Evolutionary conservation across 352 stramenopile genomes (phyloP).

Genomic region (Peronospora tabacina): DNA sequence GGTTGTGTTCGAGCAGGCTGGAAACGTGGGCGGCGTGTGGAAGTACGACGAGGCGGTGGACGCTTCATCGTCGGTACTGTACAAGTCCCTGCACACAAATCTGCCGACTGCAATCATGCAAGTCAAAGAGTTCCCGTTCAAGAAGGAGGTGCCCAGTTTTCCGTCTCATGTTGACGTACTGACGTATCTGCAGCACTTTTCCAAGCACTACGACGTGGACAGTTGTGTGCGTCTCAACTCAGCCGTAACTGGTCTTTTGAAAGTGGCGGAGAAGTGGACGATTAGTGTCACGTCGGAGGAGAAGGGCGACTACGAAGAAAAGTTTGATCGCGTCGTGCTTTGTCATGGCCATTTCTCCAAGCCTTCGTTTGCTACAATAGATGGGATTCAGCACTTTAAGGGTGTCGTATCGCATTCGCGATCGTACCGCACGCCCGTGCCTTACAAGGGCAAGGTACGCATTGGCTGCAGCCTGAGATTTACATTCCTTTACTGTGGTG

Average conservation of each 20-base stretch:
- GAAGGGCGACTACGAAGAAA: slow-evolving; percentile 46
- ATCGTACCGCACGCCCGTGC: slow-evolving; percentile 42
- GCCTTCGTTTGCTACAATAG: slow-evolving; percentile 39
- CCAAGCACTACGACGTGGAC: slow-evolving; percentile 42
- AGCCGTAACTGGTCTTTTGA: slow-evolving; percentile 43
- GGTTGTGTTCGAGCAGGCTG: slow-evolving; percentile 65
- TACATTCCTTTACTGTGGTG: background rate
- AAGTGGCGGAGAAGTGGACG: slow-evolving; percentile 29
- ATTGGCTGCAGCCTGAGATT: background rate
- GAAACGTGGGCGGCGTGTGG: slow-evolving; percentile 63
- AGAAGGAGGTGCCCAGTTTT: slow-evolving; percentile 44
- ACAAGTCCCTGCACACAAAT: slow-evolving; percentile 80
- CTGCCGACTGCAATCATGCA: slow-evolving; percentile 77
- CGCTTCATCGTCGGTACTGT: slow-evolving; percentile 46
- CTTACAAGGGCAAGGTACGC: slow-evolving; percentile 38
- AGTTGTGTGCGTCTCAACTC: slow-evolving; percentile 44
- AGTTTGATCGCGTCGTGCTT: slow-evolving; percentile 65
- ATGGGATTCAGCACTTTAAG: slow-evolving; percentile 45
- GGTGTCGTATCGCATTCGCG: slow-evolving; percentile 42
- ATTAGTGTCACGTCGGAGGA: slow-evolving; percentile 34
- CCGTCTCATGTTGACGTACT: slow-evolving; percentile 56
- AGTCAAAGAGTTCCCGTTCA: slow-evolving; percentile 57
- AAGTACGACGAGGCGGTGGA: slow-evolving; percentile 54
- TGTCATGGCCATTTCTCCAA: slow-evolving; percentile 76
- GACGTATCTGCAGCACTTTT: slow-evolving; percentile 64